Base-by-base conservation (phyloP, 345 rosid genomes). In the Ceriops decandra region DNA sequence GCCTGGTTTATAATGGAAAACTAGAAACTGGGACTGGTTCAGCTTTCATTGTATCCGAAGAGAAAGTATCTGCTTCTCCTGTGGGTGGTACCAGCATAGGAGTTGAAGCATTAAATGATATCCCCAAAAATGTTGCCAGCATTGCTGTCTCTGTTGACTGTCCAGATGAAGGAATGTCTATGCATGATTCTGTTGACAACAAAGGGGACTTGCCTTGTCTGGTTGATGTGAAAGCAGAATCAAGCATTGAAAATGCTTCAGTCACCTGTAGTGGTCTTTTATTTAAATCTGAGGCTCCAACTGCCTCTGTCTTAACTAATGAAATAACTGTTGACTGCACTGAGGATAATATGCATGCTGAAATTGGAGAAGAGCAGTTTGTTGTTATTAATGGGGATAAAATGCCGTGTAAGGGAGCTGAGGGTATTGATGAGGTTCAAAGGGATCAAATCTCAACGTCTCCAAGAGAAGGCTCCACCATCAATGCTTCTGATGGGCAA, bases 401-500 rank as follows among this genome's bases (percentile, higher is more conserved):
- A 36, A 72, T 26, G 60, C 69, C 64, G 38, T 46, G 54, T 68
- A 65, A 42, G 42, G 72, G 68, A 65, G 71, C 32, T 15, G 81
- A 71, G 35, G 57, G 20, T 38, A 28, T 60, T 69, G 82, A 74
- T 63, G 77, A 35, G 57, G 31, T 68, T 61, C 65, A 35, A 22
- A 64, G 46, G 72, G 63, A 69, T 64, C 72, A 75, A 64, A 60
- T 53, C 35, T 26, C 76, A 36, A 51, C 59, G 20, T 70, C 67
- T 20, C 59, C 80, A 6, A 31, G n/a, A 32, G 87, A 83, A 67
- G 78, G 63, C 67, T 75, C 79, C 32, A 35, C 60, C 0, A 35
- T 16, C 61, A 83, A 73, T 70, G 75, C 82, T 64, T 73, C 83
- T 54, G 87, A 83, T 74, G 78, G 75, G 30, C 80, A 74, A 42